Evolutionary conservation across 352 stramenopile genomes (phyloP), one percentile per base, ranked within the genome.

Genomic region (Phytophthora syringae): DNA sequence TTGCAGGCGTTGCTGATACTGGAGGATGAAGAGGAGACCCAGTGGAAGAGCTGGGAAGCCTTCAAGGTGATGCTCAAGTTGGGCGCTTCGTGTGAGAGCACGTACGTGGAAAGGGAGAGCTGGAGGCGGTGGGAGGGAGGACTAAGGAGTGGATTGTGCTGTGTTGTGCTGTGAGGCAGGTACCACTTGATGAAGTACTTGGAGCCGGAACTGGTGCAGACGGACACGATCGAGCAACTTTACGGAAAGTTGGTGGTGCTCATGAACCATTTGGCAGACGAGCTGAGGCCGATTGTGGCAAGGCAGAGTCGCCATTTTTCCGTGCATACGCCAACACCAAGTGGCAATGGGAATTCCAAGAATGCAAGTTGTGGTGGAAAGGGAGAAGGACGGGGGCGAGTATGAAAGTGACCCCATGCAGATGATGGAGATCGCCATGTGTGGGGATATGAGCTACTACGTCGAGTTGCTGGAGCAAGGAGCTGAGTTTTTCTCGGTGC

Each of bases 151-250:
- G 39, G 9, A 22, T 24, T 22, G 18, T 12, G n/a, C 6, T 25
- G n/a, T n/a, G 1, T n/a, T n/a, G n/a, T n/a, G n/a, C n/a, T n/a
- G n/a, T n/a, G 21, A 20, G 18, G 53, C 18, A 86, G 77, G n/a
- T 90, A 90, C 42, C 73, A 90, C 32, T 70, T 80, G 60, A 87
- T 89, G 79, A 90, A 84, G 56, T 90, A 88, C 55, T 54, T 90
- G 64, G 77, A 90, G 37, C 53, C 77, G 13, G 73, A 79, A 9
- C 50, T 86, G 57, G 32, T 88, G 47, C 59, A 74, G 59, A 79
- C 75, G 16, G 70, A 89, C 37, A 80, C 81, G 44, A 88, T 90
- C 49, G 80, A 89, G 34, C 36, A 76, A 28, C 76, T 90, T 77
- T 90, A 88, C 59, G 74, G 49, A 50, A 90, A 90, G 52, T 49